These are phyloP conservation scores for Pseudogymnoascus sp. DNA, from an alignment of 2,329 filamentous ascomycete species.

Conservation along the genomic window DNA sequence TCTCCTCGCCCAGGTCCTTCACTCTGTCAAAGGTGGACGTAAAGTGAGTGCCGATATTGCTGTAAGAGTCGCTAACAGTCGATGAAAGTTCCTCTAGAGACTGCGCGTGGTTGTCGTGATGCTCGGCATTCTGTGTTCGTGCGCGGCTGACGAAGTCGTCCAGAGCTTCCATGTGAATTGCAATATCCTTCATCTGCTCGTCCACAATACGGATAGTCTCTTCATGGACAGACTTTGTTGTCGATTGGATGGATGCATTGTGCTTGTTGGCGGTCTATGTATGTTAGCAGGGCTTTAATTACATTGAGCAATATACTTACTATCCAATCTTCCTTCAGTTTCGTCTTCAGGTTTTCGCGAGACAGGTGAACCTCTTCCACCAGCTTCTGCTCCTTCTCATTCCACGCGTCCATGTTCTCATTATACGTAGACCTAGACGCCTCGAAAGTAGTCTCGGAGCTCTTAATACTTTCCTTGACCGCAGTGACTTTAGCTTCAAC, in stretches of 20 bases:
- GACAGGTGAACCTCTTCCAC: constrained; percentile 64
- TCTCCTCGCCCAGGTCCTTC: constrained; percentile 57
- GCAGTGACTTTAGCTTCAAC: constrained; percentile 53
- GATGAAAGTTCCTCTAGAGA: constrained; percentile 57
- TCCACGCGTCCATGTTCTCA: constrained; percentile 67
- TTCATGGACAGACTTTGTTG: constrained; percentile 79
- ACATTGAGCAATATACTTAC: constrained; percentile 50
- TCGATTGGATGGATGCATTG: constrained; percentile 73
- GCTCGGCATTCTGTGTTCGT: constrained; percentile 67
- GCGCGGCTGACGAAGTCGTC: constrained; percentile 86
- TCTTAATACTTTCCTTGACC: constrained; percentile 56
- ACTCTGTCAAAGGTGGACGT: constrained; percentile 59
- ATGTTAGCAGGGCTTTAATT: background rate
- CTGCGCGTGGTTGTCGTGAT: constrained; percentile 61
- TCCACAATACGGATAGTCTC: constrained; percentile 86
- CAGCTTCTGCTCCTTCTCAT: constrained; percentile 56
- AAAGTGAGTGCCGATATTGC: constrained; percentile 61
- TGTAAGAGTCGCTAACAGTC: constrained; percentile 65
- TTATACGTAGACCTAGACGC: constrained; percentile 57
- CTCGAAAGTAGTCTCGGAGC: constrained; percentile 57
- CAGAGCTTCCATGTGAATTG: constrained; percentile 78
- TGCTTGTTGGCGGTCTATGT: constrained; percentile 61
- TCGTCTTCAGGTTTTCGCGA: constrained; percentile 68
- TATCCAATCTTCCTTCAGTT: constrained; percentile 79
- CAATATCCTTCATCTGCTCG: constrained; percentile 78